Conservation (phyloP, 441 rosid species). For the Cnidoscolus chayamansa region DNA sequence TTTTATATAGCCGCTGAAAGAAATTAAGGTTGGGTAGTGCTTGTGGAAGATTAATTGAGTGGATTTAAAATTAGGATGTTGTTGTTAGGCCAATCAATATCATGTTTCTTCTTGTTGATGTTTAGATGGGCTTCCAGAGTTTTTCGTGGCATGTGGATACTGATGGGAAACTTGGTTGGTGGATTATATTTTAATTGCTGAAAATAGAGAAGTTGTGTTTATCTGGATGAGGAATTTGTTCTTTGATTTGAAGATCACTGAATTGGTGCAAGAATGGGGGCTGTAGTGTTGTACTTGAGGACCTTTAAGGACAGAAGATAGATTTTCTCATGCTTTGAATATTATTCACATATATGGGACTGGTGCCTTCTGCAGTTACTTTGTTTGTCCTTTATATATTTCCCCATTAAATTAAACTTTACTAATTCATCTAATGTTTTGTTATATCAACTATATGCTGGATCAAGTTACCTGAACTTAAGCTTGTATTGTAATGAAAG, state of each 20-base stretch:
- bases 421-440: no score
- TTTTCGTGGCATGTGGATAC: not conserved
- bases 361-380: not conserved
- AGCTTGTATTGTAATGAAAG: not conserved
- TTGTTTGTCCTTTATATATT: no score
- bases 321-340: not conserved
- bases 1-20: not conserved
- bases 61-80: not conserved
- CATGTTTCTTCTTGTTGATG: not conserved
- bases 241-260: not conserved
- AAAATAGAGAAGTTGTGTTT: not conserved
- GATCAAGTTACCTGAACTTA: not conserved
- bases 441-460: not conserved
- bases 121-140: not conserved
- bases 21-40: not conserved
- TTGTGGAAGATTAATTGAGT: not conserved
- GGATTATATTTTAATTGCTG: not conserved
- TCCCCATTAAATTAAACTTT: no score
- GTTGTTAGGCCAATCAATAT: not conserved
- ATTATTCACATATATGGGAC: not conserved
- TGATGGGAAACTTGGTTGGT: not conserved
- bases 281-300: not conserved
- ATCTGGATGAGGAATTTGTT: not conserved
- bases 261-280: not conserved
- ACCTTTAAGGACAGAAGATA: not conserved